Evolutionary conservation across 176 grass and related monocot genomes (phyloP).

Genomic region (Urochloa ruziziensis): DNA sequence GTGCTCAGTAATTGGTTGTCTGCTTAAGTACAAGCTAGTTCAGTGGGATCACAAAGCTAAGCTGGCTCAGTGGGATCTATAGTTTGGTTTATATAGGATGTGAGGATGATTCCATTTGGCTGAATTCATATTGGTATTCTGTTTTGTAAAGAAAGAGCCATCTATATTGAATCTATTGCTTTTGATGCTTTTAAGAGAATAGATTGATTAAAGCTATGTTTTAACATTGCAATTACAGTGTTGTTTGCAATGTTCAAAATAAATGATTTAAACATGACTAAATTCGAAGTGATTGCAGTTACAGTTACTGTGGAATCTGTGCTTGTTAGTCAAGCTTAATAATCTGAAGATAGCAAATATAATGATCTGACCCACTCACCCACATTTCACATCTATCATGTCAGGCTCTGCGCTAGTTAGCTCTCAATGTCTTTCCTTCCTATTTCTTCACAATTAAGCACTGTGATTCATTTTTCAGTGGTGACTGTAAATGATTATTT

Average conservation of each 20-base stretch:
- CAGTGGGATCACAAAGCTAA: not conserved
- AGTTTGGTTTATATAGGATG: not conserved
- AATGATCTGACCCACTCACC: not conserved
- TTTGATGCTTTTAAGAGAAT: not conserved
- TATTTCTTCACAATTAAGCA: slow-evolving; percentile 16
- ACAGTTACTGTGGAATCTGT: not conserved
- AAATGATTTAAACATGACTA: not conserved
- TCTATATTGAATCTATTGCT: not conserved
- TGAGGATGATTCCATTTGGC: not conserved
- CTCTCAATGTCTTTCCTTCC: not conserved
- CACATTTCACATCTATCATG: not conserved
- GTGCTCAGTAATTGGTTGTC: not conserved
- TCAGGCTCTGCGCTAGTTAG: not conserved
- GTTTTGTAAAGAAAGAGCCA: not conserved
- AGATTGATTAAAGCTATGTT: not conserved
- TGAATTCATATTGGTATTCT: not conserved
- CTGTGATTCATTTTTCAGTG: slow-evolving; percentile 50
- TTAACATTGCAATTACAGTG: not conserved
- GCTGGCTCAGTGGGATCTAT: not conserved
- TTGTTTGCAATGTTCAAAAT: slow-evolving; percentile 1
- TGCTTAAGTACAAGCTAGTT: not conserved
- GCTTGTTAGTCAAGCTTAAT: not conserved
- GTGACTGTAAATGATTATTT: slow-evolving; percentile 99
- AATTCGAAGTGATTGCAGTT: not conserved
- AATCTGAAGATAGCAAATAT: not conserved